These are phyloP conservation scores for Fusarium nisikadoi DNA, from an alignment of 2,329 filamentous ascomycete species.

Conservation along the genomic window DNA sequence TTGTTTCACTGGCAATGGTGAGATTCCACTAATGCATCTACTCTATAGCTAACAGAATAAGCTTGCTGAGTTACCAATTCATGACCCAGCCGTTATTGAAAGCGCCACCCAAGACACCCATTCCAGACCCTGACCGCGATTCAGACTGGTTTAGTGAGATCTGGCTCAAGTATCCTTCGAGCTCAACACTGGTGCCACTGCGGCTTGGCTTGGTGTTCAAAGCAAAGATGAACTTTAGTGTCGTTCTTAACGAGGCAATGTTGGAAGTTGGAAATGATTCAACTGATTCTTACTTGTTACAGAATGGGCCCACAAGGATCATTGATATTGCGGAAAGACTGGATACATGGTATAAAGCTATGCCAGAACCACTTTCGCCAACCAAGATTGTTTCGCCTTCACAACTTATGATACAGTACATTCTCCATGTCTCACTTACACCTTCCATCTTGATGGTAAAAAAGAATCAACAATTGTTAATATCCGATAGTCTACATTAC, in stretches of 20 bases:
- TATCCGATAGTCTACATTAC: background rate
- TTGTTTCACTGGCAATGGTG: slow-evolving; percentile 23
- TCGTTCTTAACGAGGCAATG: background rate
- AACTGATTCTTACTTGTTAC: background rate
- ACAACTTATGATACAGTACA: slow-evolving; percentile 18
- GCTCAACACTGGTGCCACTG: background rate
- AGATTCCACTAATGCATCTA: too few species aligned
- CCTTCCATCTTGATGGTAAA: background rate
- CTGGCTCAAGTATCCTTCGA: slow-evolving; percentile 17
- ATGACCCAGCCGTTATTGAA: background rate
- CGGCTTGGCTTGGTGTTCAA: background rate
- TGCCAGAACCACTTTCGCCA: background rate
- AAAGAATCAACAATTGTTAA: fast-evolving
- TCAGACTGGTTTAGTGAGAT: slow-evolving; percentile 10
- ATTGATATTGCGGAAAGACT: fast-evolving
- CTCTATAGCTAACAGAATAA: background rate
- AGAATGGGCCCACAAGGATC: background rate
- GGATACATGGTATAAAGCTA: background rate
- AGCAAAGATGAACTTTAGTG: background rate
- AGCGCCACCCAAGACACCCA: background rate
- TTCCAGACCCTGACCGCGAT: slow-evolving; percentile 2
- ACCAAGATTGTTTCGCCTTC: slow-evolving; percentile 1
- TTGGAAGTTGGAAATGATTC: background rate
- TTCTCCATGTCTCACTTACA: fast-evolving
- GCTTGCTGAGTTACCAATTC: background rate